Conservation (phyloP, 306 rosid genomes). For the Pyrus pyrifolia region DNA sequence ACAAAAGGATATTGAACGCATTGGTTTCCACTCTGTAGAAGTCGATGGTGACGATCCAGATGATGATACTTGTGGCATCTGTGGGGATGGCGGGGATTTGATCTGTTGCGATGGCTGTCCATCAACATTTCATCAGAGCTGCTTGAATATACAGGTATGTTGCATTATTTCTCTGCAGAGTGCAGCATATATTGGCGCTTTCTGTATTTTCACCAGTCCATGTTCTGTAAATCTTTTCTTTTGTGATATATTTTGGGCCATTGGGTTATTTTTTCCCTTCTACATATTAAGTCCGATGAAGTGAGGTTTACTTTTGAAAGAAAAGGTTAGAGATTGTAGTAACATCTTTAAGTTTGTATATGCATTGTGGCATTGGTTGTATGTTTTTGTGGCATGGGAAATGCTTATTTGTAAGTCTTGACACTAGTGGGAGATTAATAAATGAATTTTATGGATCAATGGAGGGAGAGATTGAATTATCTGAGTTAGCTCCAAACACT, state of each 20-base stretch:
- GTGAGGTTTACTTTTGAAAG: neutral
- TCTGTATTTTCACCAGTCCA: neutral
- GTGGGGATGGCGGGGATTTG: slow-evolving; percentile 96
- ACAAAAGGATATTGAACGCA: slow-evolving; percentile 54
- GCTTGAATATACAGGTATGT: slow-evolving; percentile 68
- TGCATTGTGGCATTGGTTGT: neutral
- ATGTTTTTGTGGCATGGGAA: neutral
- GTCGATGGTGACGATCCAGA: slow-evolving; percentile 82
- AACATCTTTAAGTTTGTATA: neutral
- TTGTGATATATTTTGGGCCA: neutral
- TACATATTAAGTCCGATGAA: neutral
- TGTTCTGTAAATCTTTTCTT: neutral
- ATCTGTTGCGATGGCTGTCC: slow-evolving; percentile 97
- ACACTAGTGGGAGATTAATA: neutral
- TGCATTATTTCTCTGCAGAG: slow-evolving; percentile 7
- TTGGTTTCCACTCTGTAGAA: slow-evolving; percentile 60
- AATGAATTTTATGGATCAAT: neutral
- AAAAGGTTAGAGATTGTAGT: neutral
- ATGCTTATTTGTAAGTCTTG: neutral
- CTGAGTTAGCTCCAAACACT: neutral
- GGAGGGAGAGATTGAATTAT: no score
- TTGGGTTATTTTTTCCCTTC: neutral
- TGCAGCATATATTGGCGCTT: neutral
- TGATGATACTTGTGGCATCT: slow-evolving; percentile 91
- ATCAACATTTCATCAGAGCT: slow-evolving; percentile 87